These are phyloP conservation scores for Acanthamoeba royreba DNA, from an alignment of 208 protist species.

Conservation along the genomic window DNA sequence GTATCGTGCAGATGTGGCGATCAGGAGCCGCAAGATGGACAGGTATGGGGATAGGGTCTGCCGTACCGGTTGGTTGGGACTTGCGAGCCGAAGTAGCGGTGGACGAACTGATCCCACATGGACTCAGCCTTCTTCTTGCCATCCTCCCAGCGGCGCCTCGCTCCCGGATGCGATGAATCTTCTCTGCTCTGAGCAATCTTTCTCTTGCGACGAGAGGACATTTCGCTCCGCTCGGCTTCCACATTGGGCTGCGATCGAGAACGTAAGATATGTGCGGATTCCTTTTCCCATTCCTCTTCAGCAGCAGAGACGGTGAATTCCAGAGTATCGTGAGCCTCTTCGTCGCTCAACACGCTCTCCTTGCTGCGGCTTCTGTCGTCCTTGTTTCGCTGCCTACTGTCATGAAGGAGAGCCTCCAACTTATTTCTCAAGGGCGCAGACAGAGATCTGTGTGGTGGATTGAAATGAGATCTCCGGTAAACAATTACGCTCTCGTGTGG, in stretches of 20 bases:
- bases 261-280: too few relatives aligned
- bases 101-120: neutral
- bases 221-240: neutral
- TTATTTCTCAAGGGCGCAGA: neutral
- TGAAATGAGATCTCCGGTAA: neutral
- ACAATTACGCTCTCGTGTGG: neutral
- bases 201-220: neutral
- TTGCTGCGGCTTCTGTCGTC: neutral
- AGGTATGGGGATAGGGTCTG: neutral
- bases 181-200: neutral
- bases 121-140: neutral
- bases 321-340: neutral
- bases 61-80: neutral
- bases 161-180: too few relatives aligned
- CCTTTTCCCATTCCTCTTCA: neutral
- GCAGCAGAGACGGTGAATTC: neutral
- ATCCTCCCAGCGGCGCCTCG: neutral
- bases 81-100: neutral
- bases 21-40: neutral
- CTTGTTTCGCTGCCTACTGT: neutral
- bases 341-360: neutral
- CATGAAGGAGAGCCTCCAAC: neutral
- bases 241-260: neutral
- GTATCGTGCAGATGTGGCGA: neutral
- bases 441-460: neutral